A percentile compares a stretch with the other conserved stretches of the same genome.
phyloP scores from a whole-genome alignment of 257 asterid genomes.

The Verbena officinalis region DNA sequence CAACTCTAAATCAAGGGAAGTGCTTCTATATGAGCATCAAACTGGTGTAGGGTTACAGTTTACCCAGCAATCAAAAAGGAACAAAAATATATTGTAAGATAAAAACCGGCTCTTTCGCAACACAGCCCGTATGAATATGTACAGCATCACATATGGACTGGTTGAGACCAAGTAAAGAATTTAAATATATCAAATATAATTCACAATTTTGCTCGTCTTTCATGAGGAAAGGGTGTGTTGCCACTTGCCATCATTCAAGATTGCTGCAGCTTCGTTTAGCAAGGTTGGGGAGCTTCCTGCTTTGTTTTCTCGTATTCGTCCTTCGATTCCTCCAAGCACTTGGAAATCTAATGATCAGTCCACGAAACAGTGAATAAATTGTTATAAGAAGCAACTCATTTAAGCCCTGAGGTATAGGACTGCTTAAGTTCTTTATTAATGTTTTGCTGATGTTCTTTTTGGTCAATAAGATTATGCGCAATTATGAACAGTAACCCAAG shows the following conservation, averaged over 20 bases:
- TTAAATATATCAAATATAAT: neutral
- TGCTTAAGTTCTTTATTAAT: too few species aligned
- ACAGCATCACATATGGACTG: neutral
- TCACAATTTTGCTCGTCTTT: neutral
- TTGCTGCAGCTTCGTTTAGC: neutral
- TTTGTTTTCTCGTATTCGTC: neutral
- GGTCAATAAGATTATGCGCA: too few species aligned
- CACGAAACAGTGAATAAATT: neutral
- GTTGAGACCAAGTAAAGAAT: neutral
- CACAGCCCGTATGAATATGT: neutral
- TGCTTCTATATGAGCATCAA: neutral
- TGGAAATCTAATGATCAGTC: neutral
- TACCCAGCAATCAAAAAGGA: neutral
- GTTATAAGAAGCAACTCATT: neutral
- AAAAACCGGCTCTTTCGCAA: neutral
- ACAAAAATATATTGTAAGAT: neutral
- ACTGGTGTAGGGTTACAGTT: neutral
- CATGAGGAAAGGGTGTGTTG: neutral
- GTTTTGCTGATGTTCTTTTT: too few species aligned
- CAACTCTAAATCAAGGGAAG: neutral
- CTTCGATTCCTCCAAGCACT: slow-evolving; percentile 11
- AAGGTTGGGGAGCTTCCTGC: neutral
- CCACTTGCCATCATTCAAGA: too few species aligned
- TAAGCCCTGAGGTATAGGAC: too few species aligned
- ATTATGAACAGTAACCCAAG: too few species aligned